Evolutionary conservation across 768 basidiomycete species (phyloP), one percentile per base, ranked within the genome.

Genomic region (Tylopilus plumbeoviolaceoides): DNA sequence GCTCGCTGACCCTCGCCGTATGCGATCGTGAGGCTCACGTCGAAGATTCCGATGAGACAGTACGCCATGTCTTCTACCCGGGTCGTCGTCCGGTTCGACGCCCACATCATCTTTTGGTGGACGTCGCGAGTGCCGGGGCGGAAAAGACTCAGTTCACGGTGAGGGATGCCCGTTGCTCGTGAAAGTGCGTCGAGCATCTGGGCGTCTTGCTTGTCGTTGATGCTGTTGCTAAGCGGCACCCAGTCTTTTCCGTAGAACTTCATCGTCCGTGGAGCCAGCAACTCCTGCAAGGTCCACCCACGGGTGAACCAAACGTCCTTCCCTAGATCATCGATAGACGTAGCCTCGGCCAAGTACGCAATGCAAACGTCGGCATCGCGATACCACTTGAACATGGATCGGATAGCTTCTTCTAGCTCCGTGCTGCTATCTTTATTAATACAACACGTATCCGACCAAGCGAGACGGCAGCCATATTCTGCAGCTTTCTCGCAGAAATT

Each of bases 391-490:
- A 67, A 67, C 68, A 67, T 70, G 28, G 68, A 67, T n/a, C 63
- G 64, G 30, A 70, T 67, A 1, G 66, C 68, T 47, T 70, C 66
- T 47, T 71, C 65, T 3, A 70, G 69, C 36, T 70, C 69, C 1
- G 70, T 59, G 41, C 70, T 70, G 47, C 69, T 70, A 8, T 68
- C 61, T 7, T 70, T 71, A 46, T 70, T 66, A 42, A 70, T 70
- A 25, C 69, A 70, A 11, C 64, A 69, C 15, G 70, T 72, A 31
- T 72, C 70, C n/a, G 64, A 67, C 69, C 69, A 72, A 30, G 64
- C 70, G 3, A 68, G 56, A 12, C 27, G 20, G 23, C 69, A 69
- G 0, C 36, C 66, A 31, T 68, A 70, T 35, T 62, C 66, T 0
- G 50, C 57, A 20, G 68, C 66, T 33, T 59, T 70, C 2, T 35